These are phyloP conservation scores for Linanthus parryae DNA, from an alignment of 148 eudicot species.

Conservation along the genomic window DNA sequence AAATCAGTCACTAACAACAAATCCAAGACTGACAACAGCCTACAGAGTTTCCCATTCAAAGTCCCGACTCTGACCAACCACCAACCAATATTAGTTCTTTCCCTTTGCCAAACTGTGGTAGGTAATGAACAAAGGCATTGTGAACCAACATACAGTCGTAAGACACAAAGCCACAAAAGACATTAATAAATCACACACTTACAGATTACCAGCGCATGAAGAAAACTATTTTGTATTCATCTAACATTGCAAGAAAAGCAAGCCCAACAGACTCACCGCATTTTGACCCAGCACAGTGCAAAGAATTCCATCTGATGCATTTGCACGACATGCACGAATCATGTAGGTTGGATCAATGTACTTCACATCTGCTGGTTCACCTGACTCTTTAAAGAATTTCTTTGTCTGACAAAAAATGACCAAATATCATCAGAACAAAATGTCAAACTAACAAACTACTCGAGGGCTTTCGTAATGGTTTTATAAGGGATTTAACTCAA, in stretches of 20 bases:
- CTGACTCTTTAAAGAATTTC: conserved; percentile 76
- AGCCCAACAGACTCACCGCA: conserved; percentile 53
- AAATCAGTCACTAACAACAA: not conserved
- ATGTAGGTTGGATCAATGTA: conserved; percentile 98
- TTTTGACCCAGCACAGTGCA: conserved; percentile 98
- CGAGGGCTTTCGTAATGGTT: too few relatives aligned
- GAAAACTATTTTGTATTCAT: not conserved
- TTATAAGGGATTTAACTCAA: too few relatives aligned
- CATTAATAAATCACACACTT: not conserved
- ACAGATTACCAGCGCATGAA: not conserved
- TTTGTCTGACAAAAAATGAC: conserved; percentile 37
- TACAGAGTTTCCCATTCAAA: too few relatives aligned
- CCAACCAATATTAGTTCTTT: not conserved
- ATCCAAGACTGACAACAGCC: too few relatives aligned
- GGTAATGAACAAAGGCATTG: not conserved
- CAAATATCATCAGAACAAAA: not conserved
- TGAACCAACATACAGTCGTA: too few relatives aligned
- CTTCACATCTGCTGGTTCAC: conserved; percentile 83
- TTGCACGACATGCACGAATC: conserved; percentile 97
- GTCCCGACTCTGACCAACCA: too few relatives aligned
- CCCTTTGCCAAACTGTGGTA: not conserved
- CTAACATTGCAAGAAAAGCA: not conserved
- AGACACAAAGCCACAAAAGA: not conserved
- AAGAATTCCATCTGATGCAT: conserved; percentile 98
- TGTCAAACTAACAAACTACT: too few relatives aligned